Base-by-base conservation (phyloP, 2,329 filamentous ascomycete genomes). In the Graphiopsis chlorocephala region DNA sequence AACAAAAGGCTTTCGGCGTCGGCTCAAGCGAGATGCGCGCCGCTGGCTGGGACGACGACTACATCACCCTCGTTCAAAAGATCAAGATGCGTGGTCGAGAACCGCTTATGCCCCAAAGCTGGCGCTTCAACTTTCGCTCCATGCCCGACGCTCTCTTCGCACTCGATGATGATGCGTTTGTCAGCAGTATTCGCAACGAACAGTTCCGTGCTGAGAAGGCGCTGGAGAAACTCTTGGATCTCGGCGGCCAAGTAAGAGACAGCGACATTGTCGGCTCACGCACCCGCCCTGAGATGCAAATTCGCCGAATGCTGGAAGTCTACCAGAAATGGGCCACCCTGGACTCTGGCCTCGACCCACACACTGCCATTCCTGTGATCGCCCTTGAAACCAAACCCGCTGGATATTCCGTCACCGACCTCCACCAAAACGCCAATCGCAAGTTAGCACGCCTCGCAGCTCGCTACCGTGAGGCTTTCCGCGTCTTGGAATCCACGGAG, bases 61-160 rank as follows among this genome's bases (percentile, higher is more conserved):
- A 86, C 63, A 80, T 82, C 47, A 79, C 80, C 35, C 75, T 87
- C 2, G 83, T 83, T 68, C 80, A 82, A 64, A 82, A 82, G 64
- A 79, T 87, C 31, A 79, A 79, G 6, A 80, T 83, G 75, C 83
- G 85, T 48, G 85, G 85, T 17, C 82, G 81, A 61, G 85, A 87
- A 73, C 82, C 85, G 11, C 72, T 87, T 1, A 71, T 88, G 14
- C 83, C 84, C 1, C 72, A 74, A 14, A 76, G 76, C 66, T 87
- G 84, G 84, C 76, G 78, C 52, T 73, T 80, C 58, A 84, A 87
- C 67, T 86, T 86, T 67, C 74, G 76, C 10, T 85, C 81, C 17
- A 71, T 88, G 15, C 85, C 85, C 1, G 77, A 81, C 10, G 77
- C 78, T 10, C 72, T 88, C 1, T 88, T 87, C 73, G 79, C 80